Base-by-base conservation (phyloP, 75 land plant species). In the Picea glauca region DNA sequence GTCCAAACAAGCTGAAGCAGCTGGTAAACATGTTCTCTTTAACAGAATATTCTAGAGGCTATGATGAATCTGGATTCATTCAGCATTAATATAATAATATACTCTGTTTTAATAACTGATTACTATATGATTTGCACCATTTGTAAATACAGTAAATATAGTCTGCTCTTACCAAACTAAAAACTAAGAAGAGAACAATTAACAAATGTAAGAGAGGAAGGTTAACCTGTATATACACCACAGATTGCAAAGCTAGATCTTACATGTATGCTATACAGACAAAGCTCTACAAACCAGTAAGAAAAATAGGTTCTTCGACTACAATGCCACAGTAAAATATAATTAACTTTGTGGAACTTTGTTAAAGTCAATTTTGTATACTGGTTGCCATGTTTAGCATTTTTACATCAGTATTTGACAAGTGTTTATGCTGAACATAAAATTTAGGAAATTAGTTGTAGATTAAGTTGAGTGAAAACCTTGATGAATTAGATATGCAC, bases 1-100 rank as follows among this genome's bases (percentile, higher is more conserved):
- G 70, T 84, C 93, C 80, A 95, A 93, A 76, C 99, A 98, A 83
- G 99, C 99, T 74, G 99, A 98, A 90, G 96, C 95, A 83, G 92
- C 95, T 78, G 98, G 99, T 95, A 76, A 26, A 75, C 43, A 40
- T 43, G 54, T n/a, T 43, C 33, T 43, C 43, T 70, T 70, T n/a
- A 40, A 70, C 21, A n/a, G 26, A n/a, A 40, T 15, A 40, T 0
- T 9, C 9, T 38, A 8, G 11, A 68, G 40, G 20, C 2, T 17
- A 38, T 70, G 74, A 40, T n/a, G n/a, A 43, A 11, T 43, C 0
- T 46, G n/a, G 46, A 20, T 70, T 70, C 54, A 70, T 70, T n/a
- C 9, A 12, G 5, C 56, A 43, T 21, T 43, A n/a, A 3, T 26
- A 13, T 75, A 11, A n/a, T 43, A n/a, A 3, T 26, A 13, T 75